These are phyloP conservation scores for Eucalyptus fibrosa DNA, from an alignment of 345 rosid genomes.

Conservation along the genomic window DNA sequence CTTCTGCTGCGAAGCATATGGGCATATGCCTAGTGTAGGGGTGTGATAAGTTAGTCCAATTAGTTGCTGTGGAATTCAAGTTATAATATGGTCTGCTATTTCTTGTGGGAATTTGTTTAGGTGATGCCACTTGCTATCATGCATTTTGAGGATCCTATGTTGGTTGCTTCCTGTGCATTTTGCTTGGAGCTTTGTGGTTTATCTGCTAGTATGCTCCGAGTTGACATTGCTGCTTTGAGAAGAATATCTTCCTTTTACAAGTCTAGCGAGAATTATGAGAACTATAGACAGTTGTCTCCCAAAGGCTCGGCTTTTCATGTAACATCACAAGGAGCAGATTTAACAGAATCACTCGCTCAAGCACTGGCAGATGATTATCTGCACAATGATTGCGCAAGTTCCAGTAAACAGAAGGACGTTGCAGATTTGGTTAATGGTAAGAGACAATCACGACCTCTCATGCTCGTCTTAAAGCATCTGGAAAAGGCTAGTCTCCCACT, in stretches of 20 bases:
- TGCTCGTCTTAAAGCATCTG: conserved; percentile 79
- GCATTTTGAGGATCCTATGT: conserved; percentile 66
- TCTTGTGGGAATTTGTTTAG: conserved; percentile 18
- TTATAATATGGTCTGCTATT: background rate
- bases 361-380: conserved; percentile 80
- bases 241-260: conserved; percentile 75
- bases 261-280: conserved; percentile 28
- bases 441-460: conserved; percentile 44
- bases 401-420: conserved; percentile 26
- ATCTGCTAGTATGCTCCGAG: conserved; percentile 71
- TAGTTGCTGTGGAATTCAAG: background rate
- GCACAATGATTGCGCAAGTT: conserved; percentile 27
- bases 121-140: conserved; percentile 85
- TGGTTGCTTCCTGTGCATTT: conserved; percentile 88
- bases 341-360: conserved; percentile 73
- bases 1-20: background rate
- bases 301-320: conserved; percentile 53
- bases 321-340: conserved; percentile 37
- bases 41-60: background rate
- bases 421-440: conserved; percentile 10
- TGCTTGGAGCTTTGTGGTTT: conserved; percentile 88
- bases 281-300: conserved; percentile 28
- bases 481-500: conserved; percentile 91
- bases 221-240: conserved; percentile 72
- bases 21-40: background rate